Evolutionary conservation across 352 stramenopile genomes (phyloP).

Genomic region (Globisporangium rhizosaccharum): DNA sequence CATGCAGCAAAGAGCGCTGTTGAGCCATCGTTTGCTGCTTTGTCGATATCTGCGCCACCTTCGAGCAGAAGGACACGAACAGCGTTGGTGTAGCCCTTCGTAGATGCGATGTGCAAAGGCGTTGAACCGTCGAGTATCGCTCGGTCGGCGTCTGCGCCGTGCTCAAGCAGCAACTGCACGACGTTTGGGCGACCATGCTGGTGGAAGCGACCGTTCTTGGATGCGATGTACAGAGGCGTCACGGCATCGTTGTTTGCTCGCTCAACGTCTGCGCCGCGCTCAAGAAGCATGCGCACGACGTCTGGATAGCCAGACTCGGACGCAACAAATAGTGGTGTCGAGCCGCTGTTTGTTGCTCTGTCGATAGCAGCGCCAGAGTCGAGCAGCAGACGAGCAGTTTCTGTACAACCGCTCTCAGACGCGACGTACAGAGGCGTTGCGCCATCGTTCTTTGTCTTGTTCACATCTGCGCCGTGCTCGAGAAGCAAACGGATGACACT

Average conservation of each 20-base stretch:
- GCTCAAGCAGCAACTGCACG: not conserved
- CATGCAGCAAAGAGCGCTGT: not conserved
- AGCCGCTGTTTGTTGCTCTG: no score
- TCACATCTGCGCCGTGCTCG: not conserved
- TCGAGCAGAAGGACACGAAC: no score
- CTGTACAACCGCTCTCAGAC: not conserved
- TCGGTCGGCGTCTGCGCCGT: not conserved
- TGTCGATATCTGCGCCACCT: not conserved
- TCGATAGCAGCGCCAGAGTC: no score
- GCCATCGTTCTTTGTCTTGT: not conserved
- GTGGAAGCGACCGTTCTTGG: not conserved
- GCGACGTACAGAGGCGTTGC: not conserved
- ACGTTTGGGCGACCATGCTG: not conserved
- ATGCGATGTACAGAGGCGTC: not conserved
- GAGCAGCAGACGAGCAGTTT: not conserved
- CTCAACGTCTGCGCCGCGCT: not conserved
- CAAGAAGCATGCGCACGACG: not conserved
- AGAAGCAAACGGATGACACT: not conserved
- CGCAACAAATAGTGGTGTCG: no score
- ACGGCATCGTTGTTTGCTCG: not conserved
- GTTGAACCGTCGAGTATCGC: no score
- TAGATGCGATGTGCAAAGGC: no score
- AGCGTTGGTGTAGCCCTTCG: no score
- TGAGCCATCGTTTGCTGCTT: not conserved
- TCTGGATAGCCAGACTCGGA: no score